phyloP scores from a whole-genome alignment of 2,329 filamentous ascomycete genomes.

The Atkinsonella hypoxylon region DNA sequence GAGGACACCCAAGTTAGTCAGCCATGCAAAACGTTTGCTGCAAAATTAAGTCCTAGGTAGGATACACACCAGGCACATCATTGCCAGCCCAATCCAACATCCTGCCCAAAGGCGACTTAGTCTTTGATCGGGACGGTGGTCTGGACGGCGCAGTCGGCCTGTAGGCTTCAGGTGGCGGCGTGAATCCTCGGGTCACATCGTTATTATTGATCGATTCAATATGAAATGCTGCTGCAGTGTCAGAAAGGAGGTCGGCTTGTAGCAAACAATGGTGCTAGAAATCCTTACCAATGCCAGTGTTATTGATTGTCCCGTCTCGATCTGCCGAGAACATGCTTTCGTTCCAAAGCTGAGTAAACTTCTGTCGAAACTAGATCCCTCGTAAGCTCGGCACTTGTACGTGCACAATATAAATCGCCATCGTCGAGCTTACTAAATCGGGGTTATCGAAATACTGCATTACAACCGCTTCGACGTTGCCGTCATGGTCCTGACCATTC shows the following conservation, averaged over 20 bases:
- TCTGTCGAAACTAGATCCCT: slow-evolving; percentile 27
- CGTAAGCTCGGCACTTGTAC: background rate
- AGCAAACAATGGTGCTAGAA: background rate
- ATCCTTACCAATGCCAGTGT: slow-evolving; percentile 31
- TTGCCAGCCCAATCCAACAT: slow-evolving; percentile 35
- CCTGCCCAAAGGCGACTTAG: slow-evolving; percentile 43
- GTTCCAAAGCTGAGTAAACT: slow-evolving; percentile 40
- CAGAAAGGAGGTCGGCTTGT: background rate
- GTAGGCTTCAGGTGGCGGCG: slow-evolving; percentile 28
- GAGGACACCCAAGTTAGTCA: background rate
- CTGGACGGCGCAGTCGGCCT: slow-evolving; percentile 40
- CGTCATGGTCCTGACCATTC: slow-evolving; percentile 24
- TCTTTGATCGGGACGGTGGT: slow-evolving; percentile 49
- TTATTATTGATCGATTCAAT: slow-evolving; percentile 40
- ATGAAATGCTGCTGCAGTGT: slow-evolving; percentile 33
- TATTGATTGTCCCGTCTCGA: slow-evolving; percentile 35
- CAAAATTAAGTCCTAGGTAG: no score
- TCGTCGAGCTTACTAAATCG: slow-evolving; percentile 16
- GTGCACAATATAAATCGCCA: background rate
- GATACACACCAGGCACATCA: slow-evolving; percentile 25
- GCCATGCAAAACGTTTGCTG: background rate
- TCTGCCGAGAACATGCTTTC: slow-evolving; percentile 40
- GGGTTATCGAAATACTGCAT: slow-evolving; percentile 40
- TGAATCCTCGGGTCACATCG: slow-evolving; percentile 30
- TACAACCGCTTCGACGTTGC: slow-evolving; percentile 35